Base-by-base conservation (phyloP, 106 monocot genomes). In the Allium fistulosum region DNA sequence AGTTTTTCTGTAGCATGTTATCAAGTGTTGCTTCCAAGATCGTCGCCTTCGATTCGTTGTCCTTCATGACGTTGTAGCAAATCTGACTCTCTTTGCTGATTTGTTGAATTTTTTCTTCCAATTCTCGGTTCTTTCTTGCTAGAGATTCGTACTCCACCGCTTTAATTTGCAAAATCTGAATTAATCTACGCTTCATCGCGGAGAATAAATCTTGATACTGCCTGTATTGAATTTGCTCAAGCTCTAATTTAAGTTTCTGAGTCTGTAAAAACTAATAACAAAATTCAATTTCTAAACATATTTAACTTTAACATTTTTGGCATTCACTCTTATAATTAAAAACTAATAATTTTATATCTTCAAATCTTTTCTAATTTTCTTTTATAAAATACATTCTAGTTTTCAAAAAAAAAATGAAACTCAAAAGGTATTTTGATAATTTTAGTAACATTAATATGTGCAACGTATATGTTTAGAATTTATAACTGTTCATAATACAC, bases 61-160 rank as follows among this genome's bases (percentile, higher is more conserved):
- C 83, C 60, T 61, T 75, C 12, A 86, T 88, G 17, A 77, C 69
- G 49, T 75, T 61, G 80, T 86, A 77, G 88, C 85, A 89, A 55
- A 84, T 65, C 75, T 93, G 86, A 22, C 58, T 86, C 76, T 89
- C 83, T 1, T 79, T 76, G 13, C 53, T 63, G n/a, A 79, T n/a
- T n/a, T n/a, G n/a, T n/a, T n/a, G n/a, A n/a, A n/a, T n/a, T n/a
- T n/a, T n/a, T n/a, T n/a, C n/a, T 58, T 89, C 83, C 9, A 93
- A 75, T 62, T 86, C 88, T 0, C 72, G 63, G 57, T 80, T 83
- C 46, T 58, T 66, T 47, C 78, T 45, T 63, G 37, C 63, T 4
- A 65, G 79, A 47, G 26, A 60, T 47, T 79, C 77, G 13, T 88
- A 70, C 66, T 86, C 83, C 8, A 65, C 16, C 13, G 88, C 88